Evolutionary conservation across 164 flowering plant species (phyloP).

Genomic region (Vitis cinerea): DNA sequence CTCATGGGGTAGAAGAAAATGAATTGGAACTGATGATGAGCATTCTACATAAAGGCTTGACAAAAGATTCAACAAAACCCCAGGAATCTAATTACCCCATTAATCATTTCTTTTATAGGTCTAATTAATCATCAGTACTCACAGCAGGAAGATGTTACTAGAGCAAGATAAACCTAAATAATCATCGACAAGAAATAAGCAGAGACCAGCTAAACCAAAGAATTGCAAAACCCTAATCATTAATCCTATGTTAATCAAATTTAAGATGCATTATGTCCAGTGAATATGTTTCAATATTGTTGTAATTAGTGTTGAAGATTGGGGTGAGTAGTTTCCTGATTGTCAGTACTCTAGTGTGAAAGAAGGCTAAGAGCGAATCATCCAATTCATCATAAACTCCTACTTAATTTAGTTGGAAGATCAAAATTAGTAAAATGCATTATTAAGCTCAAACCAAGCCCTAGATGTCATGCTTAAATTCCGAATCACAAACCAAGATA

Average conservation of each 20-base stretch:
- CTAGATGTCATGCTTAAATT: no score
- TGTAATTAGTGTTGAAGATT: not conserved
- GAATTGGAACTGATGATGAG: no score
- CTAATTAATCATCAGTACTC: no score
- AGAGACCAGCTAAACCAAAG: not conserved
- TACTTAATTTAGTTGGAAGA: not conserved
- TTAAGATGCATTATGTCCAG: not conserved
- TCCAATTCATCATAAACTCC: constrained; percentile 1
- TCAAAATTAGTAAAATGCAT: not conserved
- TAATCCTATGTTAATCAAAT: not conserved
- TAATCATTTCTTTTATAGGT: not conserved
- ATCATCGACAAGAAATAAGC: not conserved
- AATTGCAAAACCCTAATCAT: not conserved
- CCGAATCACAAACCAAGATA: not conserved
- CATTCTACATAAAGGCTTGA: no score
- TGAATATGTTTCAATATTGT: not conserved
- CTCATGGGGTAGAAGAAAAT: no score
- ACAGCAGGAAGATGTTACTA: not conserved
- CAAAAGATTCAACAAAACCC: not conserved
- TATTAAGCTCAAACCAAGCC: no score
- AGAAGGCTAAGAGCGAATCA: not conserved
- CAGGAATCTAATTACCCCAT: not conserved
- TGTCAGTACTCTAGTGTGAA: not conserved
- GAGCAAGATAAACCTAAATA: not conserved
- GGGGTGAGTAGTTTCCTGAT: not conserved